phyloP scores from a whole-genome alignment of 1,284 basidiomycete genomes.

The Tilletia indica region DNA sequence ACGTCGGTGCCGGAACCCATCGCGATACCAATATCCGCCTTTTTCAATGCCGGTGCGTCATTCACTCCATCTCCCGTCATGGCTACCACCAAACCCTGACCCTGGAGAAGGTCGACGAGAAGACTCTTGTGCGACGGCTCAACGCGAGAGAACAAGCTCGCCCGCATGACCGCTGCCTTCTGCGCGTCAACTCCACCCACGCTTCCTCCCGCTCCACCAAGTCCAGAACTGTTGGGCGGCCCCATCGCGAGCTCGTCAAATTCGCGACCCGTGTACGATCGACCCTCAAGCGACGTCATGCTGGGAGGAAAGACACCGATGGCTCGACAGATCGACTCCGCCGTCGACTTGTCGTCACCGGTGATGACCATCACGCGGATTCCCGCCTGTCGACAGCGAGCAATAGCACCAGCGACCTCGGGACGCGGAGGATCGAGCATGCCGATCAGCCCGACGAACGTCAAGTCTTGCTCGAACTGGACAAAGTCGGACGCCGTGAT shows the following conservation, averaged over 20 bases:
- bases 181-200: conserved; percentile 52
- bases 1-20: conserved; percentile 99
- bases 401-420: conserved; percentile 85
- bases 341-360: conserved; percentile 88
- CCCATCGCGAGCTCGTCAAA: conserved; percentile 64
- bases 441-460: conserved; percentile 88
- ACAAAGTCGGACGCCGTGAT: conserved; percentile 7
- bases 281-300: conserved; percentile 17
- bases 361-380: conserved; percentile 98
- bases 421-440: conserved; percentile 93
- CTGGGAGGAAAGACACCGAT: conserved; percentile 67
- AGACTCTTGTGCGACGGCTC: conserved; percentile 96
- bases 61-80: conserved; percentile 99
- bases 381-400: conserved; percentile 74
- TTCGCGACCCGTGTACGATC: conserved; percentile 76
- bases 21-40: conserved; percentile 95
- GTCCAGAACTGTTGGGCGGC: neutral
- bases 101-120: conserved; percentile 88
- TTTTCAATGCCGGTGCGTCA: conserved; percentile 92
- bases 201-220: conserved; percentile 4
- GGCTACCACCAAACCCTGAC: conserved; percentile 82
- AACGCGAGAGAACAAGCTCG: conserved; percentile 89
- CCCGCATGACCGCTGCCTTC: conserved; percentile 37
- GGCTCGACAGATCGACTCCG: conserved; percentile 79
- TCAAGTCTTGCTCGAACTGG: conserved; percentile 57